Base-by-base conservation (phyloP, 2,329 filamentous ascomycete genomes). In the Xylaria sp. region DNA sequence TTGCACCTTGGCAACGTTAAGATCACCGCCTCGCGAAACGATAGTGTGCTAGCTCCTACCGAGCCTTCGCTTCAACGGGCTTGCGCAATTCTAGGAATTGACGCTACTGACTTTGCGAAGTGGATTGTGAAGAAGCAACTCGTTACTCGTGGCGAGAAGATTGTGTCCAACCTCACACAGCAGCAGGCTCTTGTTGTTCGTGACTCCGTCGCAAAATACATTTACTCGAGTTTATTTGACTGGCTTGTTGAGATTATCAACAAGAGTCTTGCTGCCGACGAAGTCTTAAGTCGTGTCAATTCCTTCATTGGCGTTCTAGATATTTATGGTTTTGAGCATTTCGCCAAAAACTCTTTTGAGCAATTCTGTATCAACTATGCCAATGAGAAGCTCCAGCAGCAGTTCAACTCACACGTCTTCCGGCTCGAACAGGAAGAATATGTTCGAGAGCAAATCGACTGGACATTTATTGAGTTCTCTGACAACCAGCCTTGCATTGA, bases 311-410 rank as follows among this genome's bases (percentile, higher is more conserved):
- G 95, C 77, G 95, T 99, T 50, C 86, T 99, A 67, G 95, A 99
- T 92, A 99, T 99, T 70, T 98, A 98, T 78, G 94, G 94, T 67
- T 99, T 99, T 74, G 95, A 99, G 78, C 95, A 98, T 79, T 99
- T 99, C 74, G 94, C 95, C 66, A 98, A 97, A 83, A 99, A 99
- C 81, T 99, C 95, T 0, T 99, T 99, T 73, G 95, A 99, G 77
- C 95, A 99, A 77, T 99, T 99, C 79, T 99, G 95, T 80, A 99
- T 99, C 86, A 99, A 99, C 79, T 99, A 99, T 74, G 95, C 95
- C 79, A 99, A 99, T 78, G 95, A 99, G 79, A 99, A 99, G 80
- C 83, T 99, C 57, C 95, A 99, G 76, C 95, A 99, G 77, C 94
- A 98, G 77, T 99, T 99, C 83, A 99, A 99, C 79, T 92, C 96